Base-by-base conservation (phyloP, 2,329 filamentous ascomycete species). In the Fusarium subtropicale region DNA sequence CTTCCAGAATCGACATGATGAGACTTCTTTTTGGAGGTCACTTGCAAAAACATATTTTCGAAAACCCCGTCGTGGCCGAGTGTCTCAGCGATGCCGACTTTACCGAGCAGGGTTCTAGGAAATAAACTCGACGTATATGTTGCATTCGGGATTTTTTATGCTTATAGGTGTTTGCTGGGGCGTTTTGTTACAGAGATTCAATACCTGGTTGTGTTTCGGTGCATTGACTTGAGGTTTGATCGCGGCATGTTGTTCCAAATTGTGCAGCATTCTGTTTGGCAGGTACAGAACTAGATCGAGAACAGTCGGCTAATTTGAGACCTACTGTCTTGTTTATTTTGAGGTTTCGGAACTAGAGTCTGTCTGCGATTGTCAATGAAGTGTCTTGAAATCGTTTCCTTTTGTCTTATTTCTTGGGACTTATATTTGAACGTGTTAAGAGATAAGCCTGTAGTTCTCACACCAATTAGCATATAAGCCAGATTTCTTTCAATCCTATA, bases 21-120 rank as follows among this genome's bases (percentile, higher is more conserved):
- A 84, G 82, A 71, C 77, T 77, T 7, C 63, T 87, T 2, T 81
- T 88, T 47, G 81, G 82, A 18, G 81, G 81, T 28, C 85, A 85
- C 16, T 71, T 81, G 4, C 78, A 79, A 57, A 75, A 76, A 26
- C 79, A 81, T 52, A 72, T 79, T n/a, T 78, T 79, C 31, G 71
- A 78, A 46, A 81, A 81, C 56, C 79, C 79, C 8, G 76, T 81
- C 7, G 79, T 81, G 18, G 73, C 74, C 33, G 78, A 81, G 52
- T 81, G 79, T 58, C 71, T 81, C 10, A 79, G 79, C 20, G 79
- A 81, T 41, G 79, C 79, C 24, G 69, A 77, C 38, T 81, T 79
- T 52, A 63, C 63, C 51, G 69, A 72, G 13, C 72, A 78, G 53
- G 66, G 63, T 13, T 30, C 47, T 6, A 69, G 66, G 62, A 64